phyloP scores from a whole-genome alignment of 2,329 filamentous ascomycete species.

The Ophiostoma tasmaniense region DNA sequence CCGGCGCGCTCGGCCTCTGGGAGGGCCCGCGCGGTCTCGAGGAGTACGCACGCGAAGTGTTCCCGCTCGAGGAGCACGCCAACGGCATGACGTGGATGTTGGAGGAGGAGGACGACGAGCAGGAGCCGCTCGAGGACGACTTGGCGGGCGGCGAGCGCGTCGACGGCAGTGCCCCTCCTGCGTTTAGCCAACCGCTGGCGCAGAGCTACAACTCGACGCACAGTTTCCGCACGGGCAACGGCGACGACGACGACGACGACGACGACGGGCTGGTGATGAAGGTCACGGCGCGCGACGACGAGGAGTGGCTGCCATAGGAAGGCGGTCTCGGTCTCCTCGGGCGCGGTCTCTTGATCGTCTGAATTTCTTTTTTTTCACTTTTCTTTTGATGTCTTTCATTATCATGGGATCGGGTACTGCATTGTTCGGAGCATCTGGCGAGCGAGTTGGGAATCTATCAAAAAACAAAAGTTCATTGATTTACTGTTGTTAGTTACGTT shows the following conservation, averaged over 20 bases:
- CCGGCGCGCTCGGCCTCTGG: constrained; percentile 75
- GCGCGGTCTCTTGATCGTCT: not conserved
- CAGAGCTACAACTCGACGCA: not conserved
- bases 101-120: constrained; percentile 35
- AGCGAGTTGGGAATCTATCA: constrained; percentile 8
- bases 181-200: not conserved
- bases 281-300: constrained; percentile 47
- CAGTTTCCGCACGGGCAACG: constrained; percentile 19
- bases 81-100: constrained; percentile 93
- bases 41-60: constrained; percentile 91
- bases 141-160: constrained; percentile 33
- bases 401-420: not conserved
- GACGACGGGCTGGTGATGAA: constrained; percentile 49
- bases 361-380: not conserved
- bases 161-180: not conserved
- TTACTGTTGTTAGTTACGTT: not conserved
- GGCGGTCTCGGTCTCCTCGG: not conserved
- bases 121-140: constrained; percentile 30
- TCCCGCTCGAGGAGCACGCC: constrained; percentile 86
- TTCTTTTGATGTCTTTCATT: no score
- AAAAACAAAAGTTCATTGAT: constrained; percentile 7
- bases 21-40: constrained; percentile 84
- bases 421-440: constrained; percentile 7
- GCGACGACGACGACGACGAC: constrained; percentile 41
- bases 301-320: constrained; percentile 50